Base-by-base conservation (phyloP, 2,329 filamentous ascomycete species). In the Colletotrichum orbiculare region DNA sequence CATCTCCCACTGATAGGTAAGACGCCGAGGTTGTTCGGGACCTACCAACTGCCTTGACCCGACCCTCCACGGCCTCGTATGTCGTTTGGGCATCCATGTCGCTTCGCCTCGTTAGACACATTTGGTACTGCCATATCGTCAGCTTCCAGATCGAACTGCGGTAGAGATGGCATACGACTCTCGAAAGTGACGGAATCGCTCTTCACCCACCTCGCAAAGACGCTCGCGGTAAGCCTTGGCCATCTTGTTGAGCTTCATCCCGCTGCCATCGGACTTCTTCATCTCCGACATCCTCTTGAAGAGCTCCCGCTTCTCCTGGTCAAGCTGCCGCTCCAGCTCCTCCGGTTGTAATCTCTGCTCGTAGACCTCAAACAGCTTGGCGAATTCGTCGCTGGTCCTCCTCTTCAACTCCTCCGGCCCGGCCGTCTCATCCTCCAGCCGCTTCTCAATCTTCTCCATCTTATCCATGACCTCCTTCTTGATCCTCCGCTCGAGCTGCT, bases 11-110 rank as follows among this genome's bases (percentile, higher is more conserved):
- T 5, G 25, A 25, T 25, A 25, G 1, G 25, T 25, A 25, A 1
- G 25, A 25, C 25, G 25, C 25, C 25, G 25, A 25, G 25, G 3
- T 4, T 25, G 25, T 13, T 3, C 12, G 6, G 1, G 12, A 49
- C 64, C 50, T 1, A 64, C 64, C 64, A 3, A 66, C 64, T 41
- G 64, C 64, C 39, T 46, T 63, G 2, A 66, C 49, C 11, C 45
- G 54, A 8, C 49, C 60, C 9, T 60, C 41, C 1, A 48, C 38
- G 3, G 64, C 60, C 13, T 57, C 50, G 12, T 17, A 54, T 2
- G 54, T 57, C 3, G 54, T 57, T 17, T 58, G 55, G 10, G 55
- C 55, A n/a, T 58, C 25, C 35, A 46, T 53, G 12, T n/a, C 46
- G 2, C 38, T 62, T 25, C 11, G n/a, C 4, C 46, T 39, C 6